A percentile compares a stretch with the other conserved stretches of the same genome.
Evolutionary conservation across 495 filamentous ascomycete genomes (phyloP).

Genomic region (Acidiella bohemica): DNA sequence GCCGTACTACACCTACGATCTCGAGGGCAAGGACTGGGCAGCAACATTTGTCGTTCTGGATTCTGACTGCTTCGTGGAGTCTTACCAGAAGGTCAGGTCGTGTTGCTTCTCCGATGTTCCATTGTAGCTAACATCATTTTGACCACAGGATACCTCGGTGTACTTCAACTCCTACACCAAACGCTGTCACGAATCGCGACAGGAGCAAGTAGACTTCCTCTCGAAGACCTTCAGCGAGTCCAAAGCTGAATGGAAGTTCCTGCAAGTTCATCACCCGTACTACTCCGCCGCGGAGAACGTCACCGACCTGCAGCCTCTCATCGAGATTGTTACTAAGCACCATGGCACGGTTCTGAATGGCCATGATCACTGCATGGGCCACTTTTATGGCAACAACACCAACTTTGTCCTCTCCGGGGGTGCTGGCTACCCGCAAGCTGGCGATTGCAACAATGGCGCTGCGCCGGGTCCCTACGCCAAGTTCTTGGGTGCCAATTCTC

Average conservation of each 20-base stretch:
- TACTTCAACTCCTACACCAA: conserved; percentile 4
- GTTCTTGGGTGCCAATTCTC: conserved; percentile 1
- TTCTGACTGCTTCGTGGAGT: background rate
- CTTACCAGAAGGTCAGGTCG: conserved; percentile 2
- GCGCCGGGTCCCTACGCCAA: conserved; percentile 1
- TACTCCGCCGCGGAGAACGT: background rate
- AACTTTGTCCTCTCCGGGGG: conserved; percentile 1
- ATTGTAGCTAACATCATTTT: too few relatives aligned
- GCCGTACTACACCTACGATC: conserved; percentile 1
- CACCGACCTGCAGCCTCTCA: conserved; percentile 1
- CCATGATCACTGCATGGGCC: conserved; percentile 3
- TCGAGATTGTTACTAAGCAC: background rate
- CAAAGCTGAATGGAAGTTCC: background rate
- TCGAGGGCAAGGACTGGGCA: background rate
- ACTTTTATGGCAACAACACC: conserved; percentile 1
- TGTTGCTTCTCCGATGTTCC: too few relatives aligned
- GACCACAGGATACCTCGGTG: conserved; percentile 3
- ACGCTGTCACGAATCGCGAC: background rate
- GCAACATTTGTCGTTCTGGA: conserved; percentile 1
- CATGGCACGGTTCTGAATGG: conserved; percentile 1
- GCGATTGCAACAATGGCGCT: conserved; percentile 3
- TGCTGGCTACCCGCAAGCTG: conserved; percentile 2
- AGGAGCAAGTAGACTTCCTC: conserved; percentile 2
- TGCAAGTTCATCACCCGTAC: conserved; percentile 1
- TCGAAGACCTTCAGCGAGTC: background rate